Conservation (phyloP, 163 green algal genomes). For the Chlamydomonas reinhardtii region DNA sequence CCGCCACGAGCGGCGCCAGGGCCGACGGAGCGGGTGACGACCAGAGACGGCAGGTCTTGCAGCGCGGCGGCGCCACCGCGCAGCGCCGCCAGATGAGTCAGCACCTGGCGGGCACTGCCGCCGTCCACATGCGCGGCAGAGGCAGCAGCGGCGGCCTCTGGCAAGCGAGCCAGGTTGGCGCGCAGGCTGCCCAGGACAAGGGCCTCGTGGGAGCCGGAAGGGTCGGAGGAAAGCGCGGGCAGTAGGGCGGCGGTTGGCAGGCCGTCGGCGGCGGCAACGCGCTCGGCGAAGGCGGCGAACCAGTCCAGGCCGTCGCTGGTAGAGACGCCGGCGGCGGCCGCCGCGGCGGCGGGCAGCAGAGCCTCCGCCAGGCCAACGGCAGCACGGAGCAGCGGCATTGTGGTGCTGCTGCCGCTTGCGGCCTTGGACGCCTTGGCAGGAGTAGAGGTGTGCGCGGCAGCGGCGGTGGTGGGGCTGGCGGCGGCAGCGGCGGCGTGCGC, state of each 20-base stretch:
- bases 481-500: conserved; percentile 24
- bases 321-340: background rate
- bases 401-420: background rate
- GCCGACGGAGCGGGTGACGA: conserved; percentile 8
- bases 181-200: conserved; percentile 7
- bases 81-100: background rate
- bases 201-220: background rate
- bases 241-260: background rate
- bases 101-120: background rate
- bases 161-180: background rate
- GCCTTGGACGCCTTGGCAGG: background rate
- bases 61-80: background rate
- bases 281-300: background rate
- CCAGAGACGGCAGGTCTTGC: conserved; percentile 18
- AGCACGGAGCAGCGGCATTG: background rate
- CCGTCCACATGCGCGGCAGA: background rate
- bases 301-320: background rate
- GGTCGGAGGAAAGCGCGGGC: background rate
- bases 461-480: background rate
- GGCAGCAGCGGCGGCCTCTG: background rate
- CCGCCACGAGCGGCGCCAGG: background rate
- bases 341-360: background rate
- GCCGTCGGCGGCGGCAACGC: background rate
- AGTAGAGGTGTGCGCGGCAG: background rate
- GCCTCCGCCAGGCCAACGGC: background rate